These are phyloP conservation scores for Penicillium coffeae DNA, from an alignment of 495 filamentous ascomycete genomes.

Conservation along the genomic window DNA sequence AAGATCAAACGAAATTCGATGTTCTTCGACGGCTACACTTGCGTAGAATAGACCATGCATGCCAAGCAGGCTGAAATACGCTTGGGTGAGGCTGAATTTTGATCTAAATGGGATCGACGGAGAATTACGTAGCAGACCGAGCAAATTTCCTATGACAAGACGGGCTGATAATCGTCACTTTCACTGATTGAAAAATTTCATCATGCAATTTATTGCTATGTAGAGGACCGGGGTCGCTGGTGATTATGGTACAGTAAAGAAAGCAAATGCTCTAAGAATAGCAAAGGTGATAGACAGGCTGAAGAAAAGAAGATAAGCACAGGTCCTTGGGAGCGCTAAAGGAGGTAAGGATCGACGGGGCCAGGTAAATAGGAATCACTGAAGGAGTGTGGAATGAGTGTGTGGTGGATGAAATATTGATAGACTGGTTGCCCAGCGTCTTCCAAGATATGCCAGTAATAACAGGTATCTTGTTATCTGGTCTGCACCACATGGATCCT, in stretches of 20 bases:
- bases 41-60: too few relatives aligned
- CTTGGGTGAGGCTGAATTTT: too few relatives aligned
- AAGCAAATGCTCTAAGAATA: slow-evolving; percentile 9
- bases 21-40: too few relatives aligned
- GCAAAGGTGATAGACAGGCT: slow-evolving; percentile 3
- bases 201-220: slow-evolving; percentile 23
- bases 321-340: neutral
- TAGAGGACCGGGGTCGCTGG: slow-evolving; percentile 5
- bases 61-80: too few relatives aligned
- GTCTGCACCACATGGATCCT: slow-evolving; percentile 3
- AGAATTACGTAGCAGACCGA: too few relatives aligned
- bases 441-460: neutral
- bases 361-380: slow-evolving; percentile 1
- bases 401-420: neutral
- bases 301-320: neutral
- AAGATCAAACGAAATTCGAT: too few relatives aligned
- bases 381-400: slow-evolving; percentile 1
- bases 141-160: too few relatives aligned
- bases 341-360: slow-evolving; percentile 4
- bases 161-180: too few relatives aligned
- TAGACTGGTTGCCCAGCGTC: neutral
- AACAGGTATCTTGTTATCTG: neutral
- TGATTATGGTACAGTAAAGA: slow-evolving; percentile 24
- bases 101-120: too few relatives aligned
- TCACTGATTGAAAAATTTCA: slow-evolving; percentile 4